These are phyloP conservation scores for Didymosphaeria variabile DNA, from an alignment of 2,329 filamentous ascomycete genomes.

Conservation along the genomic window DNA sequence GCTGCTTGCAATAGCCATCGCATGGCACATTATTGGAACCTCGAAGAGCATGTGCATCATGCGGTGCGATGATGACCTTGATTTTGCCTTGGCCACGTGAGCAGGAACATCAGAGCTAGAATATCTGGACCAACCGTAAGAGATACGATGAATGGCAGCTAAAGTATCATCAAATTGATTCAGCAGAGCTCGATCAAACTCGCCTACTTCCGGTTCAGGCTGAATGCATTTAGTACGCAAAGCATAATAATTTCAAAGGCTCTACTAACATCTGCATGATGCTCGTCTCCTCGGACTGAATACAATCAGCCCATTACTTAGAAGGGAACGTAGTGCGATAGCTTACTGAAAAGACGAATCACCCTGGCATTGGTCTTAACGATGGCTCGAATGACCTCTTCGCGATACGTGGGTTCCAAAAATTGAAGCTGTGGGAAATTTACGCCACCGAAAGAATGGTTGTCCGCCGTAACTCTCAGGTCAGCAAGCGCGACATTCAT, in stretches of 20 bases:
- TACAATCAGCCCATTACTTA: conserved; percentile 20
- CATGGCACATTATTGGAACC: conserved; percentile 42
- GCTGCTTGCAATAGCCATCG: conserved; percentile 46
- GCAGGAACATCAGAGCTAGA: neutral
- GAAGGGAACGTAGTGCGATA: neutral
- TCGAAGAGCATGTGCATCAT: conserved; percentile 46
- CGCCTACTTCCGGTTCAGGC: conserved; percentile 42
- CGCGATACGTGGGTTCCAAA: conserved; percentile 36
- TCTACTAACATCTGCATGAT: conserved; percentile 40
- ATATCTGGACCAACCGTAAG: conserved; percentile 32
- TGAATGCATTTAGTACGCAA: conserved; percentile 15
- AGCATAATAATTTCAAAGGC: neutral
- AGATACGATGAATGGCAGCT: conserved; percentile 46
- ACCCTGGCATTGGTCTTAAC: conserved; percentile 42
- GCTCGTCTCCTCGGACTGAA: conserved; percentile 37
- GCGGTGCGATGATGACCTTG: conserved; percentile 49
- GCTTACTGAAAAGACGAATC: conserved; percentile 45
- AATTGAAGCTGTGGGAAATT: conserved; percentile 46
- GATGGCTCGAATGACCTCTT: conserved; percentile 41
- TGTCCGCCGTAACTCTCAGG: conserved; percentile 39
- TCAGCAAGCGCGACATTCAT: conserved; percentile 25
- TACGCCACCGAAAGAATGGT: conserved; percentile 47
- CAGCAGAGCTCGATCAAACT: conserved; percentile 42
- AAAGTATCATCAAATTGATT: conserved; percentile 48
- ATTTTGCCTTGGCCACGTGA: conserved; percentile 33